These are phyloP conservation scores for Chaetomium cochliodes DNA, from an alignment of 495 filamentous ascomycete genomes.

Conservation along the genomic window DNA sequence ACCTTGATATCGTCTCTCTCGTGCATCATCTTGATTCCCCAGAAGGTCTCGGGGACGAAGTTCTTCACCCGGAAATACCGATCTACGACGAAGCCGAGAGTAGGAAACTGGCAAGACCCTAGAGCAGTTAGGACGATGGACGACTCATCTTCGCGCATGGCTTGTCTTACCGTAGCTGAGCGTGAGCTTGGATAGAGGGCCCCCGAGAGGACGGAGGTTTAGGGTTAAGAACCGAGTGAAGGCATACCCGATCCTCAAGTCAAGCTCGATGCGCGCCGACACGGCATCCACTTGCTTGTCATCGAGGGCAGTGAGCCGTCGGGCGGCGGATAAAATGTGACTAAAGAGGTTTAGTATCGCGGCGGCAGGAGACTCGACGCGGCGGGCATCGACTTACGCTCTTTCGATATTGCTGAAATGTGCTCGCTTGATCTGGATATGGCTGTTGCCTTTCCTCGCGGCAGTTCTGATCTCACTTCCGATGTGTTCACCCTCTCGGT, in stretches of 20 bases:
- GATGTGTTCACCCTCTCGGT: slow-evolving; percentile 96
- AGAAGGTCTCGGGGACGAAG: slow-evolving; percentile 90
- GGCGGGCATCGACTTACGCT: slow-evolving; percentile 56
- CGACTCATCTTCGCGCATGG: not conserved
- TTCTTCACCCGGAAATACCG: slow-evolving; percentile 89
- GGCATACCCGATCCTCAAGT: slow-evolving; percentile 84
- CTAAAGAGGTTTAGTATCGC: slow-evolving; percentile 36
- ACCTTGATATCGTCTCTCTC: slow-evolving; percentile 74
- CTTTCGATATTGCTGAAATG: slow-evolving; percentile 94
- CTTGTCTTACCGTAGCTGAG: slow-evolving; percentile 80
- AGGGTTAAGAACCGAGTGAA: slow-evolving; percentile 89
- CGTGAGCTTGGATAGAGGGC: slow-evolving; percentile 57
- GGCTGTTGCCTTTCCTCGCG: slow-evolving; percentile 68
- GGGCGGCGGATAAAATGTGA: slow-evolving; percentile 84
- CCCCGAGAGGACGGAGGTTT: slow-evolving; percentile 65
- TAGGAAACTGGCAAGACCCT: slow-evolving; percentile 97
- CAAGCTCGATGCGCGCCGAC: slow-evolving; percentile 83
- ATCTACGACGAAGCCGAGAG: slow-evolving; percentile 94
- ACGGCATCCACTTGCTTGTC: slow-evolving; percentile 86
- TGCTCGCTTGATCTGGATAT: slow-evolving; percentile 78
- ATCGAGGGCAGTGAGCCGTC: slow-evolving; percentile 72
- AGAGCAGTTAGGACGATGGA: slow-evolving; percentile 17
- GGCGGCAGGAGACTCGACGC: not conserved
- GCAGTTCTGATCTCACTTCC: slow-evolving; percentile 86
- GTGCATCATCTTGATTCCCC: slow-evolving; percentile 84